Evolutionary conservation across 345 rosid genomes (phyloP), one percentile per base, ranked within the genome.

Genomic region (Corchorus olitorius): DNA sequence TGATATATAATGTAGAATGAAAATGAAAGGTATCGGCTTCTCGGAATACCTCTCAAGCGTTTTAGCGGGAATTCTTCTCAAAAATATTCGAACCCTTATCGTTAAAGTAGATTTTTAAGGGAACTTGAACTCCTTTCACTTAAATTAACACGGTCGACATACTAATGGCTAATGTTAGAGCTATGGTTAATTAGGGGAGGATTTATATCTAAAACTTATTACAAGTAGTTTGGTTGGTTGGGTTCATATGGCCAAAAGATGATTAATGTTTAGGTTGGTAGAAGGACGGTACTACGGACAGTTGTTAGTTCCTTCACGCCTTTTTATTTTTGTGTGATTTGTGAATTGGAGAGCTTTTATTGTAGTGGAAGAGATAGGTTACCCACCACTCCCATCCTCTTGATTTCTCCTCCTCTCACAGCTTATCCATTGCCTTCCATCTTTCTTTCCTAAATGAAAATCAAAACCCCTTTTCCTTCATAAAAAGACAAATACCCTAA

Each of bases 371-470:
- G 83, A 60, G 85, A 87, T 76, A 43, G 79, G 81, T 62, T 80
- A 79, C 89, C 90, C 79, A 88, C 88, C 90, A 80, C 85, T 65
- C 74, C 78, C 70, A 50, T 20, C 75, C 16, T 77, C 79, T 49
- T 70, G 17, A 3, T 61, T 75, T 89, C 94, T 87, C 92, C 83
- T 86, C 94, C 94, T 85, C 89, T 83, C 93, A 73, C 77, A 19
- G 80, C 92, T 91, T 87, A 91, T 89, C 90, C 83, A 61, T 75
- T 75, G 50, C 81, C 43, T 6, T 6, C 43, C 43, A 39, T 3
- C 5, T 39, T 45, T 68, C 67, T 70, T 39, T 45, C 65, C 67
- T 70, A 49, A 33, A 43, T 70, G 69, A 72, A 67, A 75, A 73
- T 54, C 56, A 50, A 45, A 8, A 16, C 19, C 27, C 12, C 27